Base-by-base conservation (phyloP, 768 basidiomycete species). In the Chalciporus sphaerocephalus region DNA sequence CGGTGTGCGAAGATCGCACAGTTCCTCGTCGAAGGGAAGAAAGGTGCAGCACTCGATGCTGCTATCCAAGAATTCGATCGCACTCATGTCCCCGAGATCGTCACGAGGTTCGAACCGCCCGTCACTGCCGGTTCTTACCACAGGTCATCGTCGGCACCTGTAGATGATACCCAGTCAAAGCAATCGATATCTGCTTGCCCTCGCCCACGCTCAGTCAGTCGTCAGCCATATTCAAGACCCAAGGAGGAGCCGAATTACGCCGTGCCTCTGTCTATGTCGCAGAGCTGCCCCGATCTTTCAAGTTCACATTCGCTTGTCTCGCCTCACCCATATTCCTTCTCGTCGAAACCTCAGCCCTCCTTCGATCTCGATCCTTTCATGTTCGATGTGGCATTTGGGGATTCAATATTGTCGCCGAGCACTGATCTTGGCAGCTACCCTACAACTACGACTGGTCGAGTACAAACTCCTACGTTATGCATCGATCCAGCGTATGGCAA, bases 91-190 rank as follows among this genome's bases (percentile, higher is more conserved):
- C 63, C 83, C 9, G 74, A 81, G 62, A 68, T 87, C 56, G 72
- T 85, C 34, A 85, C 85, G 9, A 74, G 84, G 42, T 87, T 87
- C 60, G 84, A 87, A 61, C 72, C 76, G 1, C 85, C 85, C 33
- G 77, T 87, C 32, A 87, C 85, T 1, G 85, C 81, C n/a, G 74
- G 78, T 42, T 71, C 76, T 37, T 89, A 79, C 68, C 75, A 78
- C 34, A 79, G 85, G 27, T 84, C 83, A 20, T 83, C 82, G 10
- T 86, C 83, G 35, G 77, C 72, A 3, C 80, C 80, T 2, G 62
- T 74, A 18, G 69, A 72, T 9, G 72, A 74, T 38, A 61, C 65
- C 5, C 70, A 52, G 30, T 66, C 66, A 7, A 58, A 62, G 17
- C 64, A 69, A 48, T 37, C 54, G 21, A 62, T 56, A 30, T 42